phyloP scores from a whole-genome alignment of 768 basidiomycete genomes.

The Boletus huronensis region DNA sequence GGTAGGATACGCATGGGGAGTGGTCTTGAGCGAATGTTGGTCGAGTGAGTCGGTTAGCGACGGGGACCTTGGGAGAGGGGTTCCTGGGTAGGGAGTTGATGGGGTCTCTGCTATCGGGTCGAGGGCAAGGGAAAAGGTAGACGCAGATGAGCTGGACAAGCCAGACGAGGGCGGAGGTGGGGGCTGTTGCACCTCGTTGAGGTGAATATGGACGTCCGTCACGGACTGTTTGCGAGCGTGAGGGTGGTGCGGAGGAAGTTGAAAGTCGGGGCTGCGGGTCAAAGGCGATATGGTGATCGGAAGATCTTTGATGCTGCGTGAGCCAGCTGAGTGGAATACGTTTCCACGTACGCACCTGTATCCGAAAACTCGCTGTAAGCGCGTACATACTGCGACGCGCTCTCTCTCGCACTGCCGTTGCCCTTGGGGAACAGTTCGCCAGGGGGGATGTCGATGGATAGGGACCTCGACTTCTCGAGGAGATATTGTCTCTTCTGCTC shows the following conservation, averaged over 20 bases:
- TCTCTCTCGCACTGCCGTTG: slow-evolving; percentile 1
- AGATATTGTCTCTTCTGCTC: slow-evolving; percentile 53
- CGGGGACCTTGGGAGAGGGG: slow-evolving; percentile 32
- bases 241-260: slow-evolving; percentile 60
- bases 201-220: slow-evolving; percentile 44
- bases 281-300: slow-evolving; percentile 28
- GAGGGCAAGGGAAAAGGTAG: slow-evolving; percentile 46
- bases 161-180: slow-evolving; percentile 18
- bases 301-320: slow-evolving; percentile 3
- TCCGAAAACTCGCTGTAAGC: slow-evolving; percentile 31
- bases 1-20: slow-evolving; percentile 37
- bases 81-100: slow-evolving; percentile 35
- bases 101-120: slow-evolving; percentile 48
- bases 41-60: slow-evolving; percentile 29
- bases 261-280: slow-evolving; percentile 48
- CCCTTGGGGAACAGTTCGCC: slow-evolving; percentile 39
- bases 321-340: neutral
- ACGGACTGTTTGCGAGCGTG: slow-evolving; percentile 77
- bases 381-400: slow-evolving; percentile 26
- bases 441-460: slow-evolving; percentile 61
- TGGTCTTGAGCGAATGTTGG: slow-evolving; percentile 20
- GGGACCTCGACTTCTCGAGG: slow-evolving; percentile 50
- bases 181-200: slow-evolving; percentile 29
- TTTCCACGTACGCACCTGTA: slow-evolving; percentile 10
- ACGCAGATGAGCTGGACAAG: slow-evolving; percentile 39